These are phyloP conservation scores for Aspergillus brunneoviolaceus DNA, from an alignment of 2,329 filamentous ascomycete genomes.

Conservation along the genomic window DNA sequence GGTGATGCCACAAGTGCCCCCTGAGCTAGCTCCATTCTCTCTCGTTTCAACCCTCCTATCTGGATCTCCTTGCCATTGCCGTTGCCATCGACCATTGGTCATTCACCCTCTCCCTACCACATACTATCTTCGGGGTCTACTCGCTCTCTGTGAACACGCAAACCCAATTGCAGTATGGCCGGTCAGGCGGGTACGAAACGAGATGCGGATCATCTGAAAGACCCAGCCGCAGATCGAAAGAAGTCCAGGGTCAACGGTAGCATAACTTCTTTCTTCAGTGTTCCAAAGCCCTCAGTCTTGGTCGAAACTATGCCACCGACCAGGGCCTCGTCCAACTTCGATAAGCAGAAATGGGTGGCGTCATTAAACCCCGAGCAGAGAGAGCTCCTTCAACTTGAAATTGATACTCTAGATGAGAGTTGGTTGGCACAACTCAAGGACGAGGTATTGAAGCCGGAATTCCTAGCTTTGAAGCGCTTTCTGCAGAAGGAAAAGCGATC, in stretches of 20 bases:
- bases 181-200: conserved; percentile 58
- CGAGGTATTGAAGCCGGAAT: conserved; percentile 74
- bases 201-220: conserved; percentile 55
- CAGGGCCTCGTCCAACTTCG: conserved; percentile 58
- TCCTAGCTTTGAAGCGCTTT: conserved; percentile 85
- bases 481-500: conserved; percentile 72
- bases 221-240: conserved; percentile 56
- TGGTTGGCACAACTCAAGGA: conserved; percentile 90
- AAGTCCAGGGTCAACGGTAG: conserved; percentile 72
- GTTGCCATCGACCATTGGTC: too few species aligned
- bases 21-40: not conserved
- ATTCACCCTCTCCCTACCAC: not conserved
- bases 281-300: conserved; percentile 55
- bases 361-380: conserved; percentile 78
- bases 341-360: conserved; percentile 88
- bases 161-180: conserved; percentile 22
- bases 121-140: not conserved
- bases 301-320: conserved; percentile 28
- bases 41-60: not conserved
- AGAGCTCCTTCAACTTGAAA: conserved; percentile 80
- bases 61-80: too few species aligned
- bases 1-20: not conserved
- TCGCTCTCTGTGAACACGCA: not conserved
- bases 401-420: conserved; percentile 85
- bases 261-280: conserved; percentile 87